Evolutionary conservation across 2,329 filamentous ascomycete species (phyloP), one percentile per base, ranked within the genome.

Genomic region (Alternaria rosae): DNA sequence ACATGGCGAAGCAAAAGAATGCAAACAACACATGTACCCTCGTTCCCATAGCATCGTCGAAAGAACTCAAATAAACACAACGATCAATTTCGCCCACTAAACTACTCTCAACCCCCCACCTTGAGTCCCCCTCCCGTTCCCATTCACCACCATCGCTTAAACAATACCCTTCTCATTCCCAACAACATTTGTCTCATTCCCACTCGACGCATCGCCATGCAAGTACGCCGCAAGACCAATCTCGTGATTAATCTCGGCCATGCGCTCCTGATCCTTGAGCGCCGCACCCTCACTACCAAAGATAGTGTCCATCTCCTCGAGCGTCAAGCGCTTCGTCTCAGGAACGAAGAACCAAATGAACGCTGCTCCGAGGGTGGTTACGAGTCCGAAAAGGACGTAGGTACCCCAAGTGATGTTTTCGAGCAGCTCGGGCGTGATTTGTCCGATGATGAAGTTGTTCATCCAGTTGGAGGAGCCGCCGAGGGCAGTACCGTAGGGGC

Each of bases 361-460:
- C 0, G 78, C 84, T 0, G 88, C 88, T 4, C 89, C 89, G 0
- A 89, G 65, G 57, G 85, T 87, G 0, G 87, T 91, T 15, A 92
- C 67, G 0, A 89, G 58, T 0, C 90, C 90, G 61, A 92, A 92
- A 13, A 92, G 80, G 57, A 93, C 87, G 62, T 91, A 92, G 0
- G 91, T 92, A 13, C 90, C 90, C 63, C 91, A 92, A 0, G 82
- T 86, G 55, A 92, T 91, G 12, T 79, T 74, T 3, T 82, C 81
- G 2, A 92, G 80, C 86, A 92, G 89, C 60, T 90, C 86, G 0
- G 90, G 90, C 0, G 90, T 92, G 11, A 91, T 86, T 70, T 91
- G 88, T 0, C 88, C 89, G 23, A 92, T 87, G 55, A 91, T 83
- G 62, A 83, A 85, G 64, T 86, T 85, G 71, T 83, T 87, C 85